These are phyloP conservation scores for Cryptococcus depauperatus DNA, from an alignment of 1,284 basidiomycete genomes.

Conservation along the genomic window DNA sequence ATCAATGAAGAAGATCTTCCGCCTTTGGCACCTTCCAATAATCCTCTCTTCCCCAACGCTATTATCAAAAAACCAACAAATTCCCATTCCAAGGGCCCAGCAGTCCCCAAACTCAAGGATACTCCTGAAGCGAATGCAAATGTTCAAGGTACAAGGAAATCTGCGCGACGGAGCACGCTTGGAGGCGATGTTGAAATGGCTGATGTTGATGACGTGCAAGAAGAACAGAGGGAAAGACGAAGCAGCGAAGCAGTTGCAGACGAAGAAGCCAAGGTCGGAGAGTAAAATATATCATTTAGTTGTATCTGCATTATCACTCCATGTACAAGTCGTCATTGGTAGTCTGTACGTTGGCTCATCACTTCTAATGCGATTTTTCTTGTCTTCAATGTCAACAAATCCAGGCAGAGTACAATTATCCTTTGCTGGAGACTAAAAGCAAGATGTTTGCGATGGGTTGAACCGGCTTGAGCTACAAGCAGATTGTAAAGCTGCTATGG, in stretches of 20 bases:
- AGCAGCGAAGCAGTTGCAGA: background rate
- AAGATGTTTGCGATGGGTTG: no score
- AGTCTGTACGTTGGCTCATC: no score
- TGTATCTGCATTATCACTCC: background rate
- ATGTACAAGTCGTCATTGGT: no score
- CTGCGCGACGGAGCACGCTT: background rate
- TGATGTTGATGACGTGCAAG: background rate
- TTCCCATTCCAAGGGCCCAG: slow-evolving; percentile 26
- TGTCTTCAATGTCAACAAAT: no score
- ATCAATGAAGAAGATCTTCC: slow-evolving; percentile 28
- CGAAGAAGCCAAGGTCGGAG: slow-evolving; percentile 1
- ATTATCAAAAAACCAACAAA: slow-evolving; percentile 36
- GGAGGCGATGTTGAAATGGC: background rate
- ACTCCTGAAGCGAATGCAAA: background rate
- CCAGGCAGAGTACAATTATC: no score
- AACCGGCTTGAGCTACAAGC: no score
- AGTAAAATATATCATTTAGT: background rate
- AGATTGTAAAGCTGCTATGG: no score
- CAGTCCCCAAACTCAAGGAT: background rate
- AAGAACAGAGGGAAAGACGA: background rate
- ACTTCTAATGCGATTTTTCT: no score
- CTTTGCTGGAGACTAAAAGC: no score
- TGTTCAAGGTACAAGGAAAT: background rate
- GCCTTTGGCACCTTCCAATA: slow-evolving; percentile 32
- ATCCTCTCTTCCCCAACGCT: slow-evolving; percentile 39